A percentile compares a stretch with the other conserved stretches of the same genome.
These are phyloP conservation scores for Dendrobium chrysotoxum DNA, from an alignment of 106 monocot genomes.

Conservation along the genomic window DNA sequence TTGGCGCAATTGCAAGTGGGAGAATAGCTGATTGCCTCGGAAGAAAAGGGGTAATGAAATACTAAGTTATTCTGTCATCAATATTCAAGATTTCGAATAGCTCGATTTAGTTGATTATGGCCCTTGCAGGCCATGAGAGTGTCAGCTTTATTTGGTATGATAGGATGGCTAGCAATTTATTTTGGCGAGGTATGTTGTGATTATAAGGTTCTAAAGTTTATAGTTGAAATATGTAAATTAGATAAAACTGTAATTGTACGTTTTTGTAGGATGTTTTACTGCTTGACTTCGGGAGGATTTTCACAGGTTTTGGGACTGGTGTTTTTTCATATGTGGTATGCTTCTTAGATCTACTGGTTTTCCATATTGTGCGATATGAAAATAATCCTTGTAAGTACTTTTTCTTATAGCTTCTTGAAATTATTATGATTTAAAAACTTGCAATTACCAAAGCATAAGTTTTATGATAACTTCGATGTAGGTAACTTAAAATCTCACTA, in stretches of 20 bases:
- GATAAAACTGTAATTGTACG: neutral
- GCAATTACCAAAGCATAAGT: too few relatives aligned
- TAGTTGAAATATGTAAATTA: neutral
- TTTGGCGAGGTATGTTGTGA: conserved; percentile 2
- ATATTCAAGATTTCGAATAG: neutral
- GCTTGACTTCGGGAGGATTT: conserved; percentile 36
- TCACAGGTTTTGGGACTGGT: conserved; percentile 35
- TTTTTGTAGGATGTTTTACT: conserved; percentile 7
- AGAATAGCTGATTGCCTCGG: conserved; percentile 1
- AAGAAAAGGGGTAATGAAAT: conserved; percentile 4
- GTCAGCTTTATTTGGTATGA: neutral
- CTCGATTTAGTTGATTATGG: neutral
- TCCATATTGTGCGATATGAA: neutral
- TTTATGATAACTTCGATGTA: too few relatives aligned
- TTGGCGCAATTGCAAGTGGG: conserved; percentile 3
- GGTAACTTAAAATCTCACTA: too few relatives aligned
- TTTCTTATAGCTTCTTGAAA: too few relatives aligned
- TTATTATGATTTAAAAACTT: too few relatives aligned
- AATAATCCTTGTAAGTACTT: neutral
- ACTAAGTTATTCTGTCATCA: neutral
- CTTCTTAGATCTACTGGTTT: neutral
- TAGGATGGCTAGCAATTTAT: conserved; percentile 8
- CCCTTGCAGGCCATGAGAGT: conserved; percentile 6
- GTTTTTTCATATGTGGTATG: conserved; percentile 56
- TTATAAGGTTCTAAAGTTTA: neutral